A percentile compares a stretch with the other conserved stretches of the same genome.
These are phyloP conservation scores for Trypanosomatidae sp. DNA, from an alignment of 208 protist species.

Conservation along the genomic window DNA sequence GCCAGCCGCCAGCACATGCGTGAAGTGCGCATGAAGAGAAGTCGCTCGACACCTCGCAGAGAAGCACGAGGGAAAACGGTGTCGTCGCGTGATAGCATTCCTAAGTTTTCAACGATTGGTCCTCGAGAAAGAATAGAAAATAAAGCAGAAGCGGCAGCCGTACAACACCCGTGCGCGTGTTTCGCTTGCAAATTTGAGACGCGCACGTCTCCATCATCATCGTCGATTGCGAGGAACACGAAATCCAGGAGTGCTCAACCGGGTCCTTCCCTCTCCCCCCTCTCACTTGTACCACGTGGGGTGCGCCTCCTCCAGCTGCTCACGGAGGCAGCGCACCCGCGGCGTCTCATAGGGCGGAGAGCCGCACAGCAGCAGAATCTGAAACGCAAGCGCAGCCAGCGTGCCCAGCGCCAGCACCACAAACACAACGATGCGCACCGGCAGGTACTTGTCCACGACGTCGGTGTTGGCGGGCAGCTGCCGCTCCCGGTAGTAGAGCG, in stretches of 20 bases:
- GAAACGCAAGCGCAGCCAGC: constrained; percentile 41
- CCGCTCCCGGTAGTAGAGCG: constrained; percentile 49
- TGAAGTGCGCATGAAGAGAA: too few relatives aligned
- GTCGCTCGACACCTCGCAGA: too few relatives aligned
- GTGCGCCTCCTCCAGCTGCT: constrained; percentile 76
- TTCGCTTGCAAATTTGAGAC: too few relatives aligned
- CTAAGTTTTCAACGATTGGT: too few relatives aligned
- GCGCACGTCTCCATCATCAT: too few relatives aligned
- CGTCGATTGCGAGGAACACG: background rate
- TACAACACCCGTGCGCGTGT: too few relatives aligned
- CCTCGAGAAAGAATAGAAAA: too few relatives aligned
- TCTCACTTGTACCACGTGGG: constrained; percentile 82
- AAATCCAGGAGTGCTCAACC: background rate
- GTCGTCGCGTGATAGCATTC: too few relatives aligned
- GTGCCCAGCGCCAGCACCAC: constrained; percentile 40
- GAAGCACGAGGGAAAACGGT: too few relatives aligned
- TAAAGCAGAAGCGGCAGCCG: too few relatives aligned
- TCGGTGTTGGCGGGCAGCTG: constrained; percentile 36
- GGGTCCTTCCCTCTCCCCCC: constrained; percentile 10
- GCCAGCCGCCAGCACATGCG: too few relatives aligned
- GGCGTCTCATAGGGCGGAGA: constrained; percentile 68
- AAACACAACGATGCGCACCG: constrained; percentile 63
- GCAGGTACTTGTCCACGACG: constrained; percentile 62
- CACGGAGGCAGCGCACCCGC: constrained; percentile 69
- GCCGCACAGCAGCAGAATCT: constrained; percentile 33